Evolutionary conservation across 1,284 basidiomycete species (phyloP).

Genomic region (Neonothopanus nambi): DNA sequence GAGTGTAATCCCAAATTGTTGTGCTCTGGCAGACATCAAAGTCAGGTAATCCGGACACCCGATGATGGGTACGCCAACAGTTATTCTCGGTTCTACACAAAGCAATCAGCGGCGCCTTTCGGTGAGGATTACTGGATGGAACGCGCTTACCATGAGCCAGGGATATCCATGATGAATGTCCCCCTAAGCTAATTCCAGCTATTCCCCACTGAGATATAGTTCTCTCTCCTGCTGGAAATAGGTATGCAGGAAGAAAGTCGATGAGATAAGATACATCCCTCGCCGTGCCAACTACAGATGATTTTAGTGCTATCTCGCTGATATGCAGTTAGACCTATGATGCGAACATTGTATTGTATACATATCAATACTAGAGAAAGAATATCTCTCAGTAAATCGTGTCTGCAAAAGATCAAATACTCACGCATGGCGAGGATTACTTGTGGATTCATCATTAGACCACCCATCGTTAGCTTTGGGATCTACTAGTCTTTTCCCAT

Average conservation of each 20-base stretch:
- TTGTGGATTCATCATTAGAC: constrained; percentile 40
- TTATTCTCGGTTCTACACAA: constrained; percentile 63
- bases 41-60: constrained; percentile 78
- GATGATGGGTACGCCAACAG: constrained; percentile 73
- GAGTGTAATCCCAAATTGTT: constrained; percentile 41
- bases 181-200: constrained; percentile 75
- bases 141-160: constrained; percentile 55
- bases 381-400: neutral
- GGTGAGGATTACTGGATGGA: constrained; percentile 15
- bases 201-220: constrained; percentile 68
- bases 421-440: constrained; percentile 69
- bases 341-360: constrained; percentile 63
- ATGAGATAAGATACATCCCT: constrained; percentile 80
- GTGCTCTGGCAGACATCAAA: constrained; percentile 63
- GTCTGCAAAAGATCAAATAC: constrained; percentile 24
- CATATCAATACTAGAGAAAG: constrained; percentile 64
- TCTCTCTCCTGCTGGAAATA: constrained; percentile 75
- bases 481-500: constrained; percentile 61
- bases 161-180: constrained; percentile 76
- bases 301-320: neutral
- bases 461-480: constrained; percentile 57
- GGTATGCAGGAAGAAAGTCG: constrained; percentile 75
- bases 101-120: neutral
- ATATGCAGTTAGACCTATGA: neutral
- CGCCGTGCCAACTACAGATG: constrained; percentile 61